phyloP scores from a whole-genome alignment of 768 basidiomycete species.

The Termitomyces sp. region DNA sequence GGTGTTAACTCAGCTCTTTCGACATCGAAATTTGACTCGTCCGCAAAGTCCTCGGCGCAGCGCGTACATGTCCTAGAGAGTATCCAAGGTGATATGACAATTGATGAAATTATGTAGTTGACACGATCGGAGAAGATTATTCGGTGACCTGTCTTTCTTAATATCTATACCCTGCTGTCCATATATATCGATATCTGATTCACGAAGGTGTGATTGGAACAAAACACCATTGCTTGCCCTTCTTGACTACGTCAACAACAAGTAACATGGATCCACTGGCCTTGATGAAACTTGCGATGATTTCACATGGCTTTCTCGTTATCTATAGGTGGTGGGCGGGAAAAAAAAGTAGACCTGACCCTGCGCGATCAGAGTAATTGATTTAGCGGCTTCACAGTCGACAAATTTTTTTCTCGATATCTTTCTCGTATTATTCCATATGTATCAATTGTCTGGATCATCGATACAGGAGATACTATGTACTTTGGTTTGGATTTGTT shows the following conservation, averaged over 20 bases:
- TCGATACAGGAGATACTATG: not conserved
- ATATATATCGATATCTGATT: not conserved
- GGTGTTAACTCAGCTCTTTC: not conserved
- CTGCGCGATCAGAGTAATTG: no score
- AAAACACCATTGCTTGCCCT: no score
- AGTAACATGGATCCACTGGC: no score
- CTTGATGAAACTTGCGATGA: not conserved
- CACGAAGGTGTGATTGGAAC: not conserved
- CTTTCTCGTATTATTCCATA: not conserved
- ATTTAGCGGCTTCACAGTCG: no score
- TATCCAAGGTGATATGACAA: conserved; percentile 44
- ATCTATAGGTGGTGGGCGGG: no score
- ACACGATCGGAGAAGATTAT: not conserved
- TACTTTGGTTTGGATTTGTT: not conserved
- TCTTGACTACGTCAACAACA: no score
- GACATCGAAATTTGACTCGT: not conserved
- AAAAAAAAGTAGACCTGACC: no score
- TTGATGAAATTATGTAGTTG: conserved; percentile 34
- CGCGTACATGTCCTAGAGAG: conserved; percentile 22
- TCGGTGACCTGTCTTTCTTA: not conserved
- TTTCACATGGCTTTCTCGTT: no score
- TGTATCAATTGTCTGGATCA: not conserved
- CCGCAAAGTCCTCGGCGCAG: conserved; percentile 7
- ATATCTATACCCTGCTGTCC: conserved; percentile 1
- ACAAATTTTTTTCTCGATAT: no score